These are phyloP conservation scores for Waltergamsia citrina DNA, from an alignment of 2,329 filamentous ascomycete species.

Conservation along the genomic window DNA sequence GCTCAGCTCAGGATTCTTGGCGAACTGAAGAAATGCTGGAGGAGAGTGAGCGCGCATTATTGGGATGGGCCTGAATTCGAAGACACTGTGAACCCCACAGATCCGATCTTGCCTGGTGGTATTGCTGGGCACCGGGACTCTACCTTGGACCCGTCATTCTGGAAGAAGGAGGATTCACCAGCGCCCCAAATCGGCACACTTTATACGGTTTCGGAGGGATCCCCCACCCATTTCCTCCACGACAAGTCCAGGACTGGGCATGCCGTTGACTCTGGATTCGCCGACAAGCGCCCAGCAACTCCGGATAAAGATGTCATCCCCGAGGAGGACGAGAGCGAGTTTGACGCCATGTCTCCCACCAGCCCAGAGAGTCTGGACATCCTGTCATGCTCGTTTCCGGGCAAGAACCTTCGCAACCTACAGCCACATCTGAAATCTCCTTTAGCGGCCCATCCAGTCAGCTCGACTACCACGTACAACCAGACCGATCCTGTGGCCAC, in stretches of 20 bases:
- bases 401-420: conserved; percentile 32
- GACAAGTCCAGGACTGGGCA: conserved; percentile 36
- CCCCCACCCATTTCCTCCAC: conserved; percentile 29
- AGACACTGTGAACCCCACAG: conserved; percentile 49
- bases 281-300: conserved; percentile 35
- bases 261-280: conserved; percentile 33
- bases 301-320: conserved; percentile 28
- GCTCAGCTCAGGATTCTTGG: conserved; percentile 74
- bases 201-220: conserved; percentile 1
- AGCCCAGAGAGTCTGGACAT: conserved; percentile 52
- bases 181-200: conserved; percentile 30
- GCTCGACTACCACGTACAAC: conserved; percentile 37
- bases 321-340: conserved; percentile 9
- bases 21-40: conserved; percentile 96
- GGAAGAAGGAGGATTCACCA: conserved; percentile 30
- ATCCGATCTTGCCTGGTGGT: conserved; percentile 69
- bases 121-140: conserved; percentile 51
- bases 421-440: conserved; percentile 30
- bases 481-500: conserved; percentile 42
- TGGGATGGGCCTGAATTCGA: conserved; percentile 72
- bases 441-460: conserved; percentile 45
- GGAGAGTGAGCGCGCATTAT: conserved; percentile 77
- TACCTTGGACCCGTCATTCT: conserved; percentile 43
- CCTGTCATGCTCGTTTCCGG: conserved; percentile 54
- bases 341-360: conserved; percentile 33